Evolutionary conservation across 2,329 filamentous ascomycete species (phyloP), one percentile per base, ranked within the genome.

Genomic region (Aspergillus amoenus): DNA sequence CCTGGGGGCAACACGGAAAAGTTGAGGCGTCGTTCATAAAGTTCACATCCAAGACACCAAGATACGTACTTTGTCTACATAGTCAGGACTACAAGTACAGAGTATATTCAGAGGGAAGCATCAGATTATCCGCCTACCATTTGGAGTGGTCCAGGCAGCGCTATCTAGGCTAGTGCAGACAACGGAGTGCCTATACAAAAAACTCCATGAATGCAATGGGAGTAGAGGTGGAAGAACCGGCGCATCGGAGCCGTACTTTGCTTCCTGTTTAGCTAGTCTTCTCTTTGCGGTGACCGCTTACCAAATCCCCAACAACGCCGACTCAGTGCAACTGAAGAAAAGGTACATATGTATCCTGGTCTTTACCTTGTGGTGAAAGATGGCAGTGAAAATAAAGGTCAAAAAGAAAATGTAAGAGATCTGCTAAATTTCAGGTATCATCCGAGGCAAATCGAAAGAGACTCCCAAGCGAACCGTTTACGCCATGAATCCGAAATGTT

Each of bases 391-490:
- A 34, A 43, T 37, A 51, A 55, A 44, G 51, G 11, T 12, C 39
- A 52, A 48, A 56, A 52, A 13, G 54, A 49, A 21, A 56, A 52
- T 18, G 24, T 24, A 45, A 40, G 50, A 43, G 40, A 55, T 57
- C 51, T 53, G 46, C 55, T 56, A 57, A 56, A 30, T 37, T 54
- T 54, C 56, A 60, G 56, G 58, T 60, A 53, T 57, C 58, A 60
- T 48, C 47, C 46, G 41, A 47, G 41, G 45, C 46, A 54, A 57
- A 55, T 60, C 24, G 34, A 40, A 50, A 55, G 40, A 46, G 11
- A 44, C 42, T 32, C 45, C 53, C 22, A 40, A 57, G 24, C 43
- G 24, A 60, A 57, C 58, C 54, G 22, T 55, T 17, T 60, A 55
- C 58, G 58, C 58, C 58, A 44, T 55, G 46, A 50, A 54, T 45